A percentile compares a stretch with the other conserved stretches of the same genome.
Evolutionary conservation across 2,329 filamentous ascomycete species (phyloP).

Genomic region (Sporothrix pseudoabietina): DNA sequence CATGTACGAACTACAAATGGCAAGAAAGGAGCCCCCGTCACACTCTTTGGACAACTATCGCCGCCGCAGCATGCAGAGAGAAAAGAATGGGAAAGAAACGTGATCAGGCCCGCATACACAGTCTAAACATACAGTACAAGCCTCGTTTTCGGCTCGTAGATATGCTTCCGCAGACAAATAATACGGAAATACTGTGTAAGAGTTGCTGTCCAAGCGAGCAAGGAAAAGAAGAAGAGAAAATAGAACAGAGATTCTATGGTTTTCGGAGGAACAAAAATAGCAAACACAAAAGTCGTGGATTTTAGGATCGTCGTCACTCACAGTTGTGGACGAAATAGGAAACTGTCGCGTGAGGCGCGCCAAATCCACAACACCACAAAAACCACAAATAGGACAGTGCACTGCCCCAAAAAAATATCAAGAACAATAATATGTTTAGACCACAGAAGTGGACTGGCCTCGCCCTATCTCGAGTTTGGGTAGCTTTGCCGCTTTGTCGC

Average conservation of each 20-base stretch:
- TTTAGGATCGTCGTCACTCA: neutral
- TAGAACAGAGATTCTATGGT: neutral
- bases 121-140: neutral
- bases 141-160: neutral
- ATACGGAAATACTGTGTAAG: neutral
- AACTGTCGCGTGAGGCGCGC: constrained; percentile 3
- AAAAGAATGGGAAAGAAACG: neutral
- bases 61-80: neutral
- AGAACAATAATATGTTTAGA: too few relatives aligned
- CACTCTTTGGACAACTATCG: neutral
- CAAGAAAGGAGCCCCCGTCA: neutral
- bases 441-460: neutral
- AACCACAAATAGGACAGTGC: too few relatives aligned
- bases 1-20: too few relatives aligned
- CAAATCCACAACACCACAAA: neutral
- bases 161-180: neutral
- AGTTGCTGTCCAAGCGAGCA: neutral
- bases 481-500: neutral
- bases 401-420: too few relatives aligned
- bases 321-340: constrained; percentile 3
- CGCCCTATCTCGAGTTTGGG: neutral
- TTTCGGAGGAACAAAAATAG: neutral
- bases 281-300: neutral
- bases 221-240: neutral
- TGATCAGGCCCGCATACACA: neutral